A percentile compares a stretch with the other conserved stretches of the same genome.
phyloP scores from a whole-genome alignment of 805 yeast genomes.

The Yarrowia divulgata region DNA sequence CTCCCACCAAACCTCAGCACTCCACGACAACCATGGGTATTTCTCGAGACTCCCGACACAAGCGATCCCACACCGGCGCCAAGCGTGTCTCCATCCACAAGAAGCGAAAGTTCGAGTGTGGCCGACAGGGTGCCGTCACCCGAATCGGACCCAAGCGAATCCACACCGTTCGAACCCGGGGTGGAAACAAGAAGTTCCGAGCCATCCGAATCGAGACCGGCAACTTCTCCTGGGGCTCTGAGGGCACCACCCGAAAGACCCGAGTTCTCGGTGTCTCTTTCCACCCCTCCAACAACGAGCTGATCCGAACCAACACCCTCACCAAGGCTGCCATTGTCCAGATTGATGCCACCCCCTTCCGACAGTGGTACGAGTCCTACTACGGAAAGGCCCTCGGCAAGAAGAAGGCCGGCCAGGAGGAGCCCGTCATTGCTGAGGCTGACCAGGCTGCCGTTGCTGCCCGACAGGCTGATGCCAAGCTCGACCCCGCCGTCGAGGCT shows the following conservation, averaged over 20 bases:
- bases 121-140: constrained; percentile 99
- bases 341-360: constrained; percentile 99
- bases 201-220: constrained; percentile 97
- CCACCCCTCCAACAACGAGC: constrained; percentile 99
- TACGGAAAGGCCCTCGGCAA: constrained; percentile 94
- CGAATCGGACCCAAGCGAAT: constrained; percentile 99
- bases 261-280: constrained; percentile 97
- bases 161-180: constrained; percentile 99
- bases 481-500: constrained; percentile 89
- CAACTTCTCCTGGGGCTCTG: constrained; percentile 99
- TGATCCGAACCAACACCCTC: constrained; percentile 99
- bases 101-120: constrained; percentile 99
- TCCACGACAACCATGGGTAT: constrained; percentile 82
- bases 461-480: constrained; percentile 83
- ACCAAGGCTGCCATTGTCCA: constrained; percentile 99
- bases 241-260: constrained; percentile 98
- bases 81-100: constrained; percentile 99
- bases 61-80: constrained; percentile 99
- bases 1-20: constrained; percentile 36
- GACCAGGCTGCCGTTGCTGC: constrained; percentile 88
- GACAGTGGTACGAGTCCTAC: constrained; percentile 98
- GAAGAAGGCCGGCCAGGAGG: constrained; percentile 60
- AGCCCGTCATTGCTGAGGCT: constrained; percentile 61
- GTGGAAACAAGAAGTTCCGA: constrained; percentile 99
- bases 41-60: constrained; percentile 99